Evolutionary conservation across 192 early-diverging fungal genomes (phyloP), one percentile per base, ranked within the genome.

Genomic region (Linderina pennispora): DNA sequence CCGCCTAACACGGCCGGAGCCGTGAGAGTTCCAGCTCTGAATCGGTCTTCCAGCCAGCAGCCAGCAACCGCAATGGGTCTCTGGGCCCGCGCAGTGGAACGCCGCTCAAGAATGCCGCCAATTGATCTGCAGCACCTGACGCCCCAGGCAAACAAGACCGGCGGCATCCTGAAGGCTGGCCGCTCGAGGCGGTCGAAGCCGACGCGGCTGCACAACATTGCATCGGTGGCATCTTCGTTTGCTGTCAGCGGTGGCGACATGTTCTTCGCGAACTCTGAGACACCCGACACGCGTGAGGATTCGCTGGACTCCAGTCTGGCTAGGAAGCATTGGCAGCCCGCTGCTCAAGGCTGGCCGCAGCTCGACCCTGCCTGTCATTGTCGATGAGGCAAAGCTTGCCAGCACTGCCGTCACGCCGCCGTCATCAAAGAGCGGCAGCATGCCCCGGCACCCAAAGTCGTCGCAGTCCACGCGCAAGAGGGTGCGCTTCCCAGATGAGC

Each of bases 401-500:
- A 31, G 28, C 28, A 11, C 6, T 8, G 28, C 28, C 6, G 5
- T 11, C 28, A 31, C 28, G 28, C 28, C 28, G 11, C 28, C 28
- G 28, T 31, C 28, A 5, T 8, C 6, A 31, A 31, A 11, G 11
- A 11, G 11, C 6, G 6, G 11, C 28, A 31, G 28, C 28, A 11
- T 11, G 11, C 28, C 5, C 6, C 5, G 51, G 1, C 52, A 39
- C 34, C 34, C 31, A 39, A 45, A 53, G 25, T 41, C 53, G 9
- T 34, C 49, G 9, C 14, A 40, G 4, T 39, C 47, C 10, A 23
- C 53, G 2, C 42, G 60, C 11, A 72, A 72, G 44, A 36, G 42
- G 1, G 68, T 72, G 28, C 47, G 62, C 37, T 72, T 72, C 23
- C 68, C 68, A 0, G 68, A 65, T 24, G 62, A 72, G 33, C 35